Conservation (phyloP, 2,329 filamentous ascomycete species). For the Ophiostoma angusticollis region DNA sequence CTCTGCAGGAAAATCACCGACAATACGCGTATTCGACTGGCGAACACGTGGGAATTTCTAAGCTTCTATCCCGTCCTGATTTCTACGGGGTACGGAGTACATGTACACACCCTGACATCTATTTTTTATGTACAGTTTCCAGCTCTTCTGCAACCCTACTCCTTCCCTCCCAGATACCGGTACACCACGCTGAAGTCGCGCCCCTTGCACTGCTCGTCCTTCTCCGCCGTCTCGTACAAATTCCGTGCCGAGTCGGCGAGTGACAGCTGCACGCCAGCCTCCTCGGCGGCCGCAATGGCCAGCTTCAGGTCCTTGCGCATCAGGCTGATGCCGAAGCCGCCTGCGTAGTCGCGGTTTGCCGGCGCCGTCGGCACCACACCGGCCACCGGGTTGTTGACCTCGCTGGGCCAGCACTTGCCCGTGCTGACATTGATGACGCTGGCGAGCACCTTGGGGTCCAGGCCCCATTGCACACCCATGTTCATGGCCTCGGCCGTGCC, state of each 20-base stretch:
- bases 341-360: conserved; percentile 60
- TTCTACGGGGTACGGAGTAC: too few relatives aligned
- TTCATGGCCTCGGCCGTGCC: conserved; percentile 55
- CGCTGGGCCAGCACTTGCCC: conserved; percentile 90
- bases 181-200: conserved; percentile 77
- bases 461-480: conserved; percentile 46
- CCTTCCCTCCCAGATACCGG: conserved; percentile 49
- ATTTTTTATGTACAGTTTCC: background rate
- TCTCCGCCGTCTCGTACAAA: conserved; percentile 56
- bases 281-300: conserved; percentile 57
- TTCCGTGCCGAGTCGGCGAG: conserved; percentile 49
- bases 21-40: too few relatives aligned
- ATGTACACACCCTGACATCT: too few relatives aligned
- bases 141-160: conserved; percentile 17
- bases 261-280: conserved; percentile 52
- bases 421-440: conserved; percentile 88
- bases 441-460: conserved; percentile 54
- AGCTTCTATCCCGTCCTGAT: too few relatives aligned
- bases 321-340: conserved; percentile 63
- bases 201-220: conserved; percentile 47
- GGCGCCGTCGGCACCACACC: conserved; percentile 70
- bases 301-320: conserved; percentile 73
- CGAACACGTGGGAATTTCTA: too few relatives aligned
- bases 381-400: conserved; percentile 87
- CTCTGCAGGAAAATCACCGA: too few relatives aligned